Evolutionary conservation across 164 flowering plant genomes (phyloP).

Genomic region (Akebia trifoliata): DNA sequence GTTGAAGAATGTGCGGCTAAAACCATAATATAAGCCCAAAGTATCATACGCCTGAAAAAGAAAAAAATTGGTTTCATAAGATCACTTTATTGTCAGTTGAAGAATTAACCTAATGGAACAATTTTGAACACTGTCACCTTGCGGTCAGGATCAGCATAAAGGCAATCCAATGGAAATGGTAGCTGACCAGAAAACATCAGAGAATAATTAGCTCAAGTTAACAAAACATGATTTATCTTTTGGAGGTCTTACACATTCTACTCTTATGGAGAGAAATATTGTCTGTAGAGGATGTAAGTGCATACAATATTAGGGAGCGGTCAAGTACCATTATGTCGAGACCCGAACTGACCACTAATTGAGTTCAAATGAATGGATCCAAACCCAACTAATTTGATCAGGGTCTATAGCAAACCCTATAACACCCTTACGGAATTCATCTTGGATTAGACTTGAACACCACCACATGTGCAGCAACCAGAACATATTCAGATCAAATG

Average conservation of each 20-base stretch:
- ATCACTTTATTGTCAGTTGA: background rate
- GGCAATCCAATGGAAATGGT: conserved; percentile 87
- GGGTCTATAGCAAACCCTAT: too few relatives aligned
- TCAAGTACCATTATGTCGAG: too few relatives aligned
- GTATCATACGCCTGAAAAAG: conserved; percentile 68
- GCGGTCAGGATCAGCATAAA: conserved; percentile 88
- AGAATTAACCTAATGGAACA: background rate
- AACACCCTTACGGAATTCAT: too few relatives aligned
- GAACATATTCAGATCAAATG: too few relatives aligned
- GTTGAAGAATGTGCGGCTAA: conserved; percentile 89
- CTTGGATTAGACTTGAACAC: too few relatives aligned
- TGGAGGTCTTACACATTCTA: too few relatives aligned
- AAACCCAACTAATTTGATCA: too few relatives aligned
- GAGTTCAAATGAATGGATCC: too few relatives aligned
- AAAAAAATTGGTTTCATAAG: background rate
- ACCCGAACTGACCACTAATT: too few relatives aligned
- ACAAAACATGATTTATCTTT: background rate
- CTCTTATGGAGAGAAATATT: too few relatives aligned
- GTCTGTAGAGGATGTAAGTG: background rate
- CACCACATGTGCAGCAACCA: too few relatives aligned
- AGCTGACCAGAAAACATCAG: conserved; percentile 42
- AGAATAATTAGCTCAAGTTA: conserved; percentile 19
- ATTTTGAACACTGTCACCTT: conserved; percentile 42
- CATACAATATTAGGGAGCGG: too few relatives aligned
- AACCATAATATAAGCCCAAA: conserved; percentile 76